Evolutionary conservation across 441 rosid species (phyloP).

Genomic region (Arabidopsis lyrata): DNA sequence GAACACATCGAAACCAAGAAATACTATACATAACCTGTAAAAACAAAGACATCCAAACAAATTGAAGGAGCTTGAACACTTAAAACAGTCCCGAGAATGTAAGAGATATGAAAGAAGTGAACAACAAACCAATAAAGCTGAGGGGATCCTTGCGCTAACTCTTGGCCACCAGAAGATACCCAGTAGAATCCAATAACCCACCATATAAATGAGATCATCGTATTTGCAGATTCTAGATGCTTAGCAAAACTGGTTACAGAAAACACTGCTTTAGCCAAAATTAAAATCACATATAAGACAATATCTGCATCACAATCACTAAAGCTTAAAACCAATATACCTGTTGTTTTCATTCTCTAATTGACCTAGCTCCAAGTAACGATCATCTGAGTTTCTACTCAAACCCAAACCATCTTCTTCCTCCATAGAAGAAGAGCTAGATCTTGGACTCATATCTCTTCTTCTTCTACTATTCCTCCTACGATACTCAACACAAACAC

Average conservation of each 20-base stretch:
- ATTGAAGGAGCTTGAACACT: not conserved
- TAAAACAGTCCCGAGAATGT: not conserved
- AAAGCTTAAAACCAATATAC: constrained; percentile 44
- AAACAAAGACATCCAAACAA: constrained; percentile 27
- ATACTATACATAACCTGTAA: constrained; percentile 90
- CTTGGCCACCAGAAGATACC: constrained; percentile 94
- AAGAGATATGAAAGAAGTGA: constrained; percentile 4
- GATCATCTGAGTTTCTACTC: constrained; percentile 60
- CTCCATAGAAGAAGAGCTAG: constrained; percentile 43
- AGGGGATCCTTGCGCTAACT: constrained; percentile 67
- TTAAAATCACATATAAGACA: not conserved
- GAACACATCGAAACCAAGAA: constrained; percentile 98
- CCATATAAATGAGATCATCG: constrained; percentile 95
- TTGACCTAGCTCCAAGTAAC: constrained; percentile 52
- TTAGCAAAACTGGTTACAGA: constrained; percentile 63
- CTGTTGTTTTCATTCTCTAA: constrained; percentile 67
- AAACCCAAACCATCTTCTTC: constrained; percentile 59
- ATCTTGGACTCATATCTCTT: constrained; percentile 28
- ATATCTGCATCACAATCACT: not conserved
- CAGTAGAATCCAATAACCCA: constrained; percentile 98
- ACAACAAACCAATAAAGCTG: constrained; percentile 86
- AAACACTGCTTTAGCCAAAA: constrained; percentile 26
- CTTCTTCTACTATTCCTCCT: constrained; percentile 69
- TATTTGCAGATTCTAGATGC: constrained; percentile 93
- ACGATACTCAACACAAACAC: constrained; percentile 82